A percentile compares a stretch with the other conserved stretches of the same genome.
phyloP scores from a whole-genome alignment of 352 stramenopile species.

The Phytophthora sp. region DNA sequence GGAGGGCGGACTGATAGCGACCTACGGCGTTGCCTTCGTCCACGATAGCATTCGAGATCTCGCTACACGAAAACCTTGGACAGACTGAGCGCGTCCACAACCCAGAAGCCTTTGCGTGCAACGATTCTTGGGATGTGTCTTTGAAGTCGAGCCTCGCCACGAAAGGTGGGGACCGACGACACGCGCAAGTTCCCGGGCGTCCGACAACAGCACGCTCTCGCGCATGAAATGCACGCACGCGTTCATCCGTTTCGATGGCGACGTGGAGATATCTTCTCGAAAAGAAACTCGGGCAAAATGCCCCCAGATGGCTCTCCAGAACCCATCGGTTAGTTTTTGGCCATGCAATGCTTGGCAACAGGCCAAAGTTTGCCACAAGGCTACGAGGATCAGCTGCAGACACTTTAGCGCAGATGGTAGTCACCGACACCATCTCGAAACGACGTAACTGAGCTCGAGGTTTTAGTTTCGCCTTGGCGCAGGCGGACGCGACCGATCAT shows the following conservation, averaged over 20 bases:
- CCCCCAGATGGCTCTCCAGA: background rate
- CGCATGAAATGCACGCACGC: background rate
- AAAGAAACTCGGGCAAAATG: background rate
- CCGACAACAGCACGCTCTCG: background rate
- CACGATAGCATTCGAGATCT: background rate
- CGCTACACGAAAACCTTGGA: conserved; percentile 4
- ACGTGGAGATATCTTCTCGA: background rate
- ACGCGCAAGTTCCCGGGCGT: background rate
- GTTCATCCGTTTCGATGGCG: background rate
- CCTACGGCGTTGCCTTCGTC: background rate
- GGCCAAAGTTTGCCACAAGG: too few relatives aligned
- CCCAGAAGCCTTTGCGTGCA: background rate
- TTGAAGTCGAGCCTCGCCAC: background rate
- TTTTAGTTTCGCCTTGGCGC: background rate
- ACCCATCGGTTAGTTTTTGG: background rate
- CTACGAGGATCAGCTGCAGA: background rate
- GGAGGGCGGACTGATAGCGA: background rate
- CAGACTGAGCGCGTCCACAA: background rate
- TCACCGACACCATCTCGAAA: conserved; percentile 15
- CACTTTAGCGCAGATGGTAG: background rate
- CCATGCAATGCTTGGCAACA: background rate
- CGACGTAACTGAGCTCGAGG: background rate
- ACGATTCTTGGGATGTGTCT: background rate
- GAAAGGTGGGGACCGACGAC: background rate
- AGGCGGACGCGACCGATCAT: conserved; percentile 14